A percentile compares a stretch with the other conserved stretches of the same genome.
Evolutionary conservation across 345 rosid genomes (phyloP).

Genomic region (Gossypium ekmanianum): DNA sequence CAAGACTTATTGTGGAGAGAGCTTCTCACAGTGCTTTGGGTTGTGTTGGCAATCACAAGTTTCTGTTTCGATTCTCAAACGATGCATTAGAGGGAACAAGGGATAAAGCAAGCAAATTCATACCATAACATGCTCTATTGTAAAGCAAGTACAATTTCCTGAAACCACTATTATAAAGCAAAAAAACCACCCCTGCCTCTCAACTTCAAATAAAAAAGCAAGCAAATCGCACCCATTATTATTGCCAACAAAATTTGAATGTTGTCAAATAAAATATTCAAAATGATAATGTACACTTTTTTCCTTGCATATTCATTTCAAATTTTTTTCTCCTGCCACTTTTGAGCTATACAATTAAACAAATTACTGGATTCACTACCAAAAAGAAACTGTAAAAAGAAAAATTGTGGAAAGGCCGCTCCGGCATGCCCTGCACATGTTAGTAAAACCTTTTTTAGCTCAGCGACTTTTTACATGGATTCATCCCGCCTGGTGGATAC

Average conservation of each 20-base stretch:
- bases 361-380: slow-evolving; percentile 37
- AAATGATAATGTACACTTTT: slow-evolving; percentile 73
- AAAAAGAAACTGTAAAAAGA: slow-evolving; percentile 16
- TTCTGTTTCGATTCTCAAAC: too few species aligned
- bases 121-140: too few species aligned
- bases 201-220: not conserved
- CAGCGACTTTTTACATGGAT: slow-evolving; percentile 20
- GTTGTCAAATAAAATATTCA: slow-evolving; percentile 27
- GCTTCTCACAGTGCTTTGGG: too few species aligned
- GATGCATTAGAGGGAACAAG: too few species aligned
- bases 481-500: slow-evolving; percentile 17
- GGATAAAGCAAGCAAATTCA: too few species aligned
- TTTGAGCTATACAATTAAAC: slow-evolving; percentile 48
- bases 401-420: slow-evolving; percentile 20
- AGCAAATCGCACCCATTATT: not conserved
- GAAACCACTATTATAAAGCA: too few species aligned
- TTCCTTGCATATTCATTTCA: slow-evolving; percentile 27
- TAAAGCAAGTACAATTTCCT: too few species aligned
- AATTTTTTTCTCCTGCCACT: slow-evolving; percentile 20
- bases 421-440: slow-evolving; percentile 30
- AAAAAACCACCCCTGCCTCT: not conserved
- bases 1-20: too few species aligned
- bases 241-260: slow-evolving; percentile 14
- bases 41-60: too few species aligned
- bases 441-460: slow-evolving; percentile 22